Evolutionary conservation across 176 grass and related monocot species (phyloP).

Genomic region (Bothriochloa decipiens): DNA sequence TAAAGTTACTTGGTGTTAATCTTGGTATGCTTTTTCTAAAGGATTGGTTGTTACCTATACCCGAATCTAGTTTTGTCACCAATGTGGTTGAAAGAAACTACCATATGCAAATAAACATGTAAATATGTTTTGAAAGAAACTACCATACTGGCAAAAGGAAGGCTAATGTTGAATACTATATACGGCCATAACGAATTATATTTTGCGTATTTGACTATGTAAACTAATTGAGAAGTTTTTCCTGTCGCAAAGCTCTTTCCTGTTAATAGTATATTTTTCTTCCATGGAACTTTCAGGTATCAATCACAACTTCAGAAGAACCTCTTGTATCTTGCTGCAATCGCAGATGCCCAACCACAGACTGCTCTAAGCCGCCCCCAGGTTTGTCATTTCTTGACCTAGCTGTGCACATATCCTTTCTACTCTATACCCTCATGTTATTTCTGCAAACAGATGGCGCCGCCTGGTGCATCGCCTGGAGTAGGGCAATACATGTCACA

Average conservation of each 20-base stretch:
- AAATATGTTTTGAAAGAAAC: neutral
- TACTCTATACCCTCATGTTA: conserved; percentile 16
- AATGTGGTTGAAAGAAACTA: neutral
- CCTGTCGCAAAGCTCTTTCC: neutral
- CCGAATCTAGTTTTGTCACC: neutral
- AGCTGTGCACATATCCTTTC: neutral
- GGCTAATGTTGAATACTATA: conserved; percentile 13
- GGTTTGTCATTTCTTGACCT: conserved; percentile 48
- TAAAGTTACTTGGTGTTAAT: neutral
- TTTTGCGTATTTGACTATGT: neutral
- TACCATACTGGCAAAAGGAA: neutral
- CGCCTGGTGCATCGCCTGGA: conserved; percentile 53
- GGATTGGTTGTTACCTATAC: neutral
- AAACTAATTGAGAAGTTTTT: neutral
- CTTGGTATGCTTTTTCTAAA: neutral
- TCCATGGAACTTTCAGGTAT: conserved; percentile 64
- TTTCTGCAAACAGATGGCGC: conserved; percentile 60
- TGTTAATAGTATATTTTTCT: conserved; percentile 3
- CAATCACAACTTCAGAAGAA: conserved; percentile 99
- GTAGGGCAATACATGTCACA: conserved; percentile 69
- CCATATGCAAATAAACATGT: neutral
- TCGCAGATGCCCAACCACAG: conserved; percentile 88
- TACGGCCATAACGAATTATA: neutral
- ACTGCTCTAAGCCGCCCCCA: conserved; percentile 71
- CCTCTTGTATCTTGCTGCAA: conserved; percentile 87